These are phyloP conservation scores for Salix udensis DNA, from an alignment of 345 rosid genomes.

Conservation along the genomic window DNA sequence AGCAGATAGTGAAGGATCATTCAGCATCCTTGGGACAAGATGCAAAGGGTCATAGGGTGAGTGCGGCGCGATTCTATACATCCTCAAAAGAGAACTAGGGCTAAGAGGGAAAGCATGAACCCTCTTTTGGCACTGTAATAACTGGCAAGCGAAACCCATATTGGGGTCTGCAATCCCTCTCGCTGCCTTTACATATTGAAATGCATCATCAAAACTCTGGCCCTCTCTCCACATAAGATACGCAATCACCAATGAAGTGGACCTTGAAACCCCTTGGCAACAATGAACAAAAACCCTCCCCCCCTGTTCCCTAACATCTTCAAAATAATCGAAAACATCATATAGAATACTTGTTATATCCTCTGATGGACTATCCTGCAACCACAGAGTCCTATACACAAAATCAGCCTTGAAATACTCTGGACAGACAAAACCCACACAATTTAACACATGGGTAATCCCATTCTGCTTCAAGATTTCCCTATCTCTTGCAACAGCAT, in stretches of 20 bases:
- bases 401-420: slow-evolving; percentile 91
- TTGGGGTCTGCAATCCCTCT: slow-evolving; percentile 98
- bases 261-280: slow-evolving; percentile 96
- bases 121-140: slow-evolving; percentile 95
- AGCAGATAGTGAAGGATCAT: slow-evolving; percentile 71
- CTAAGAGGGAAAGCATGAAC: slow-evolving; percentile 97
- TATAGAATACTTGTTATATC: slow-evolving; percentile 96
- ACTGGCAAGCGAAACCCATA: slow-evolving; percentile 99
- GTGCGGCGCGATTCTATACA: slow-evolving; percentile 91
- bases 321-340: slow-evolving; percentile 98
- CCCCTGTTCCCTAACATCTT: slow-evolving; percentile 85
- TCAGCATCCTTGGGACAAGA: slow-evolving; percentile 90
- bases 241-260: slow-evolving; percentile 96
- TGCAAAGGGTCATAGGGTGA: slow-evolving; percentile 98
- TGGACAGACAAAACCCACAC: slow-evolving; percentile 97
- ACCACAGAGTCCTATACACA: slow-evolving; percentile 90
- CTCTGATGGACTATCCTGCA: slow-evolving; percentile 98
- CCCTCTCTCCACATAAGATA: slow-evolving; percentile 99
- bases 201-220: slow-evolving; percentile 97
- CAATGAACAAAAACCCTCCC: slow-evolving; percentile 98
- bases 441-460: slow-evolving; percentile 88
- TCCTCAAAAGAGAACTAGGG: slow-evolving; percentile 88
- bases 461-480: slow-evolving; percentile 73
- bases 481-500: slow-evolving; percentile 88
- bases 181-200: slow-evolving; percentile 92